A percentile compares a stretch with the other conserved stretches of the same genome.
These are phyloP conservation scores for Oidiodendron maius DNA, from an alignment of 495 filamentous ascomycete genomes.

Conservation along the genomic window DNA sequence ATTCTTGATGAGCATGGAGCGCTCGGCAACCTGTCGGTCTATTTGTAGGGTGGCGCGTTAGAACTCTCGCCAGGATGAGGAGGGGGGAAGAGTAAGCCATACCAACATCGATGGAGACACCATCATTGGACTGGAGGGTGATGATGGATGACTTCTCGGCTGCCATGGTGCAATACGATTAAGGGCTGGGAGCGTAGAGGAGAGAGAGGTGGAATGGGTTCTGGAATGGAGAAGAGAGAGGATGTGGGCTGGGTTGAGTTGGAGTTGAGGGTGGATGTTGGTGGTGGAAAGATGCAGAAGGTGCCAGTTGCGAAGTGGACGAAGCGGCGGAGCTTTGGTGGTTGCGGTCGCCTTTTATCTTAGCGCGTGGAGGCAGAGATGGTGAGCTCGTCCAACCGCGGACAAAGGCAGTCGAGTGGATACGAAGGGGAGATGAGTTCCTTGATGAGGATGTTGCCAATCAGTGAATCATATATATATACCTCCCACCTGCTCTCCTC, in stretches of 20 bases:
- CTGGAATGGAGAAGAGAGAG: not conserved
- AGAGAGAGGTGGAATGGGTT: not conserved
- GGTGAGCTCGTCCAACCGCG: too few species aligned
- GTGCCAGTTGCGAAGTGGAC: not conserved
- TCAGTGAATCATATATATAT: too few species aligned
- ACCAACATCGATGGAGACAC: slow-evolving; percentile 49
- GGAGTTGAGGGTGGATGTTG: not conserved
- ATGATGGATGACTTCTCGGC: slow-evolving; percentile 26
- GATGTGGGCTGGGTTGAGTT: not conserved
- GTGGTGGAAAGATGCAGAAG: not conserved
- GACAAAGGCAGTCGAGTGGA: too few species aligned
- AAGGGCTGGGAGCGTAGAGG: not conserved
- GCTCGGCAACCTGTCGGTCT: slow-evolving; percentile 85
- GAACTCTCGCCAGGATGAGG: not conserved
- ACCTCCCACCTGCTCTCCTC: too few species aligned
- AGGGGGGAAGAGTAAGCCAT: slow-evolving; percentile 22
- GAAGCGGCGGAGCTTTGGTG: not conserved
- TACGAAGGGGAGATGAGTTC: too few species aligned
- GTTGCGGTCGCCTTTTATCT: too few species aligned
- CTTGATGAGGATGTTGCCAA: too few species aligned
- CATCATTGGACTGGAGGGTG: slow-evolving; percentile 53
- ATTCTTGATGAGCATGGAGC: slow-evolving; percentile 94
- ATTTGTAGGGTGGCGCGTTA: slow-evolving; percentile 4
- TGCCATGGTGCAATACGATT: slow-evolving; percentile 25
- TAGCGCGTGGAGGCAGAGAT: too few species aligned